Evolutionary conservation across 2,329 filamentous ascomycete genomes (phyloP).

Genomic region (Acrocalymma vagum): DNA sequence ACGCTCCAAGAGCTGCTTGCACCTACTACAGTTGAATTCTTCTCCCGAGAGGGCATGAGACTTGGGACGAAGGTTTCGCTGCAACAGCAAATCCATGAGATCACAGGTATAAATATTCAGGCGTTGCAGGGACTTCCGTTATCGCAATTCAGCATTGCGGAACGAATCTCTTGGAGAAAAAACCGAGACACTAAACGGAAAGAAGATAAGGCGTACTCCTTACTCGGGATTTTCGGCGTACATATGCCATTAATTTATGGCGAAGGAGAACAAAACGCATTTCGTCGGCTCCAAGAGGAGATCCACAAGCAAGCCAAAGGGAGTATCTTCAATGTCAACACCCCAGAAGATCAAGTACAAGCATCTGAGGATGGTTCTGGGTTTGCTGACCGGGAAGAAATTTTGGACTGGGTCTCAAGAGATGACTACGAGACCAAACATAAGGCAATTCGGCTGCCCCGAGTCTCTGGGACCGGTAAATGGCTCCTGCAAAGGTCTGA

Average conservation of each 20-base stretch:
- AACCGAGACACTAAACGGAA: slow-evolving; percentile 27
- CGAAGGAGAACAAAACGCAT: slow-evolving; percentile 28
- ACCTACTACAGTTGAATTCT: slow-evolving; percentile 23
- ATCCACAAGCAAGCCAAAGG: too few species aligned
- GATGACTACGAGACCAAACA: too few species aligned
- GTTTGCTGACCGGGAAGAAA: too few species aligned
- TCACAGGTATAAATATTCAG: slow-evolving; percentile 21
- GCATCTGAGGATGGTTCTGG: too few species aligned
- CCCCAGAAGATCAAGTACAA: too few species aligned
- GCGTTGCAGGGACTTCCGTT: slow-evolving; percentile 21
- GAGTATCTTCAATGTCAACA: too few species aligned
- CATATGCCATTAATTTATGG: slow-evolving; percentile 22
- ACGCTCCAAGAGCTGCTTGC: slow-evolving; percentile 20
- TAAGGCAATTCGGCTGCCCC: too few species aligned
- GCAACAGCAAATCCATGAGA: slow-evolving; percentile 18
- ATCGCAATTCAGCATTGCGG: slow-evolving; percentile 22
- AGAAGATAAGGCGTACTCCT: slow-evolving; percentile 35
- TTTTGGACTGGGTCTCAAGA: too few species aligned
- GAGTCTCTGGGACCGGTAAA: too few species aligned
- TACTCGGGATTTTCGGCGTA: slow-evolving; percentile 31
- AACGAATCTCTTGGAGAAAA: slow-evolving; percentile 27
- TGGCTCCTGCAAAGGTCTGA: too few species aligned
- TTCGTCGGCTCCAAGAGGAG: slow-evolving; percentile 17
- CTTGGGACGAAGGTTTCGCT: slow-evolving; percentile 21
- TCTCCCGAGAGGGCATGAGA: slow-evolving; percentile 12